Percentiles rank a stretch among this genome's conserved stretches.
These are phyloP conservation scores for Mytilinidion resinicola DNA, from an alignment of 495 filamentous ascomycete species.

Conservation along the genomic window DNA sequence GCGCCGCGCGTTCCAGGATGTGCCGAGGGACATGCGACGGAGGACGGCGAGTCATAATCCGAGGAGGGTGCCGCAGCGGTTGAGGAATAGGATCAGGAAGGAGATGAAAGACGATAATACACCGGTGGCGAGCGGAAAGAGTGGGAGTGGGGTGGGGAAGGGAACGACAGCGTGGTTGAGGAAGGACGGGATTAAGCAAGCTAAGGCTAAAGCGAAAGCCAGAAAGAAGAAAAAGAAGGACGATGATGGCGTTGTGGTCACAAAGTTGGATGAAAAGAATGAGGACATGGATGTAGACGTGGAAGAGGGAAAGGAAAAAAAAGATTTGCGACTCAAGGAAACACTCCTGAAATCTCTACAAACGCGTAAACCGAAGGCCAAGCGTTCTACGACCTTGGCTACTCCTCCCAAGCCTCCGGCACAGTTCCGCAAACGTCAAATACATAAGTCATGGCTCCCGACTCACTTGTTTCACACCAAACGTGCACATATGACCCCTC, in stretches of 20 bases:
- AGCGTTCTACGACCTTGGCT: slow-evolving; percentile 55
- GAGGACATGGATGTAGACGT: background rate
- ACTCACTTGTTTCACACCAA: slow-evolving; percentile 95
- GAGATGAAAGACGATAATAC: slow-evolving; percentile 95
- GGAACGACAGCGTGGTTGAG: slow-evolving; percentile 55
- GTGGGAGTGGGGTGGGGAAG: slow-evolving; percentile 62
- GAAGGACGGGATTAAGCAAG: slow-evolving; percentile 70
- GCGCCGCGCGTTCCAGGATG: slow-evolving; percentile 78
- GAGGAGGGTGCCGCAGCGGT: slow-evolving; percentile 76
- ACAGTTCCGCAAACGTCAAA: slow-evolving; percentile 79
- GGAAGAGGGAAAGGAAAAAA: background rate
- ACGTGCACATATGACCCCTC: slow-evolving; percentile 75
- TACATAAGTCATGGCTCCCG: slow-evolving; percentile 87
- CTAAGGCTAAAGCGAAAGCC: slow-evolving; percentile 52
- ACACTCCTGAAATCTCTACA: background rate
- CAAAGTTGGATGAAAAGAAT: slow-evolving; percentile 4
- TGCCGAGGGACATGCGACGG: slow-evolving; percentile 75
- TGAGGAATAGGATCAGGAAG: slow-evolving; percentile 60
- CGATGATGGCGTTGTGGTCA: slow-evolving; percentile 6
- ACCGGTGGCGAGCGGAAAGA: slow-evolving; percentile 66
- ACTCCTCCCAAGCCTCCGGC: slow-evolving; percentile 57
- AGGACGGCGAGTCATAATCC: slow-evolving; percentile 93
- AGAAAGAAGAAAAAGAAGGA: slow-evolving; percentile 26
- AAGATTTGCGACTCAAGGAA: background rate
- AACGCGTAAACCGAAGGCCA: slow-evolving; percentile 5